A percentile compares a stretch with the other conserved stretches of the same genome.
Evolutionary conservation across 1,139 yeast species (phyloP).

Genomic region (Geotrichum restrictum): DNA sequence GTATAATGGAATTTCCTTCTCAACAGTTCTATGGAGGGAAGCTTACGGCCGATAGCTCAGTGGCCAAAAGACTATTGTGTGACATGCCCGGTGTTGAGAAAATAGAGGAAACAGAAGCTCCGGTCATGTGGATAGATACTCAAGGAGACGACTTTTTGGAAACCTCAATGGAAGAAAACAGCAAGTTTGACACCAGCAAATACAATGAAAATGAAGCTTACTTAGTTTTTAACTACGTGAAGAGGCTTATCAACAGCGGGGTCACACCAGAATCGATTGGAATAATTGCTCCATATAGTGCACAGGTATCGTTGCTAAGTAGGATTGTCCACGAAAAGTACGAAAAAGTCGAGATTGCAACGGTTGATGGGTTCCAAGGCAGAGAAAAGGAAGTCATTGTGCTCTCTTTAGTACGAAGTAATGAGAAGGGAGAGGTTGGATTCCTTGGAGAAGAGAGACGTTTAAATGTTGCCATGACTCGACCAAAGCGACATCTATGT

Average conservation of each 20-base stretch:
- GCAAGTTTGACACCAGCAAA: conserved; percentile 41
- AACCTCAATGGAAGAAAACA: conserved; percentile 40
- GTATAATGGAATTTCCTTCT: conserved; percentile 79
- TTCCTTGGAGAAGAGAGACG: conserved; percentile 63
- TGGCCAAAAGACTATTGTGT: conserved; percentile 48
- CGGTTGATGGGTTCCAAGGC: conserved; percentile 92
- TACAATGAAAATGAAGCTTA: conserved; percentile 70
- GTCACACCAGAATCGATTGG: conserved; percentile 54
- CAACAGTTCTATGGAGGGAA: conserved; percentile 57
- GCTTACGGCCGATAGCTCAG: conserved; percentile 60
- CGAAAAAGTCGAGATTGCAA: conserved; percentile 70
- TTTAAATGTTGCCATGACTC: conserved; percentile 84
- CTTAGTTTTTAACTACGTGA: conserved; percentile 56
- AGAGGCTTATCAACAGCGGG: conserved; percentile 54
- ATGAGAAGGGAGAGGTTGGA: conserved; percentile 63
- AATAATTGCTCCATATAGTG: conserved; percentile 81
- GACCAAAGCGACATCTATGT: conserved; percentile 82
- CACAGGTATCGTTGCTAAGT: conserved; percentile 68
- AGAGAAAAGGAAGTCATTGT: conserved; percentile 83
- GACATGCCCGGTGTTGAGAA: conserved; percentile 56
- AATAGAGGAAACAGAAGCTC: conserved; percentile 45
- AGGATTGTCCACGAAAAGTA: conserved; percentile 42
- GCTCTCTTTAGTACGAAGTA: conserved; percentile 76
- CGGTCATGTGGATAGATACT: conserved; percentile 81
- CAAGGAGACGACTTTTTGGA: conserved; percentile 76